Evolutionary conservation across 176 grass and related monocot genomes (phyloP).

Genomic region (Oropetium thomaeum): DNA sequence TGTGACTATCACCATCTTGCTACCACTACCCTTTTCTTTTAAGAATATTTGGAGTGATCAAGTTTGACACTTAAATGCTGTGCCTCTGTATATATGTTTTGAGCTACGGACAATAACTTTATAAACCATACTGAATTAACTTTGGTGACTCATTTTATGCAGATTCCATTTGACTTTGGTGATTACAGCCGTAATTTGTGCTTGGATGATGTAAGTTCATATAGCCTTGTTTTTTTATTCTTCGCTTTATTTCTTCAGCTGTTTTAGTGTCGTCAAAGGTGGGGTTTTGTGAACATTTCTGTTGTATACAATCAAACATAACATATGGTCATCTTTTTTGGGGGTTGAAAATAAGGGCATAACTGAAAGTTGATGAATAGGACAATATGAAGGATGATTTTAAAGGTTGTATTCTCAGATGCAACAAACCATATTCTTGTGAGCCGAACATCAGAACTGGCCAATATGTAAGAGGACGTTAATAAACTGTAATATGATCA

Average conservation of each 20-base stretch:
- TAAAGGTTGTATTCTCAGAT: background rate
- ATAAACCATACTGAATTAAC: background rate
- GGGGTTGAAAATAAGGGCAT: background rate
- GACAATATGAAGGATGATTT: background rate
- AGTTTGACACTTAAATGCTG: background rate
- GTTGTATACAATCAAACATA: background rate
- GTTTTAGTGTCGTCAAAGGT: background rate
- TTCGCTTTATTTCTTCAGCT: background rate
- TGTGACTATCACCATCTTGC: background rate
- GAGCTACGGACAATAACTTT: background rate
- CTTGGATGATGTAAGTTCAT: conserved; percentile 90
- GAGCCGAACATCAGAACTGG: no score
- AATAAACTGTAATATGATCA: no score
- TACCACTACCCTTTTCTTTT: background rate
- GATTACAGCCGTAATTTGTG: conserved; percentile 57
- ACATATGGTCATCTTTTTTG: background rate
- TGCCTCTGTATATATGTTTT: background rate
- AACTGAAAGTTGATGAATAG: background rate
- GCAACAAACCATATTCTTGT: background rate
- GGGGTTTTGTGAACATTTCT: background rate
- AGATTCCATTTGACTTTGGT: conserved; percentile 88
- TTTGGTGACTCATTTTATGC: conserved; percentile 28
- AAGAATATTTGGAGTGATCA: background rate
- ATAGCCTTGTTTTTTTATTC: background rate
- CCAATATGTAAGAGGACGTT: no score